A percentile compares a stretch with the other conserved stretches of the same genome.
These are phyloP conservation scores for Mycena venus DNA, from an alignment of 768 basidiomycete genomes.

Conservation along the genomic window DNA sequence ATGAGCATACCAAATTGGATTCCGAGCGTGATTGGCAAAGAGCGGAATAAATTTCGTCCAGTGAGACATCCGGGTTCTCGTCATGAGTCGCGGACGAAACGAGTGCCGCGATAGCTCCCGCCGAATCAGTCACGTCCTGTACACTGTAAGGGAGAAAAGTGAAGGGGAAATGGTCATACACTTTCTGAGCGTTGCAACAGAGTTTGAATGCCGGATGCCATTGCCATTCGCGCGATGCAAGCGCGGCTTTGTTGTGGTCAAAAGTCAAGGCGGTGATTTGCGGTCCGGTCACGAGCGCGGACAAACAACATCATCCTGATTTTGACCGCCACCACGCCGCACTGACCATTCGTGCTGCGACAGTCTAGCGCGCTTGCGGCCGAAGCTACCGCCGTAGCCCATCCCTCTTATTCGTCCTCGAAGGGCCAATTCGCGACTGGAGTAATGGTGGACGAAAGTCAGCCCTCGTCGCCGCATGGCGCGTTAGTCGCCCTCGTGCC, in stretches of 20 bases:
- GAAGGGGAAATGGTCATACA: not conserved
- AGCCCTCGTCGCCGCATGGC: constrained; percentile 23
- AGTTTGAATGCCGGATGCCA: not conserved
- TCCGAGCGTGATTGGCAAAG: constrained; percentile 41
- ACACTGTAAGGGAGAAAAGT: not conserved
- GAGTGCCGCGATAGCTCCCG: constrained; percentile 46
- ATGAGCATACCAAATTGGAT: constrained; percentile 37
- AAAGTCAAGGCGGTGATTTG: too few species aligned
- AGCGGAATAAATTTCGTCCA: constrained; percentile 48
- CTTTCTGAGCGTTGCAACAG: not conserved
- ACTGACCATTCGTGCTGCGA: not conserved
- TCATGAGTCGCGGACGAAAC: constrained; percentile 53
- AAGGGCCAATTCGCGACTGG: not conserved
- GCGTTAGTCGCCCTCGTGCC: constrained; percentile 32
- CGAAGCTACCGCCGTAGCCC: not conserved
- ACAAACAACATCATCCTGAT: not conserved
- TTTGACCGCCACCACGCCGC: not conserved
- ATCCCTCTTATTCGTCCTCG: not conserved
- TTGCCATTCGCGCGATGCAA: too few species aligned
- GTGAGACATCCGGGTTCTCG: constrained; percentile 38
- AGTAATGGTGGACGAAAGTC: constrained; percentile 20
- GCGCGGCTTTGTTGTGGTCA: too few species aligned
- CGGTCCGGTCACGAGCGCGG: not conserved
- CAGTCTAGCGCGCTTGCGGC: not conserved
- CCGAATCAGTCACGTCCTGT: constrained; percentile 15